These are phyloP conservation scores for Stemphylium lycopersici DNA, from an alignment of 2,329 filamentous ascomycete species.

Conservation along the genomic window DNA sequence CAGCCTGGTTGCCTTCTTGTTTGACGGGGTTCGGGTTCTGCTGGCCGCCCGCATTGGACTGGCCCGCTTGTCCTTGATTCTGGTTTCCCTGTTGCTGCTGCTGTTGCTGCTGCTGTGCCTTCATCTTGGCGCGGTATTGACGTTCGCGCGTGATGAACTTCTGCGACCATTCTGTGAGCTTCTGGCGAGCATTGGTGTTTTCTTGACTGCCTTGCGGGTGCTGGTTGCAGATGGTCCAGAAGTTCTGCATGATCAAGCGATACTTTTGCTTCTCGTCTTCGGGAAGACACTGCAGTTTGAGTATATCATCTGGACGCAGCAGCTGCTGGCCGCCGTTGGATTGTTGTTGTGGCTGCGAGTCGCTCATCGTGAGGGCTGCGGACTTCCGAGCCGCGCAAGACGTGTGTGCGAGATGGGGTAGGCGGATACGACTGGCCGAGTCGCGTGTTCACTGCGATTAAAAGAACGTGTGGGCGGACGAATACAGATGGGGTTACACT, in stretches of 20 bases:
- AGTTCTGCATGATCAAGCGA: conserved; percentile 58
- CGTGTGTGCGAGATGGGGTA: not conserved
- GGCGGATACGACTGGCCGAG: not conserved
- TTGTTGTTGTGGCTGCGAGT: conserved; percentile 41
- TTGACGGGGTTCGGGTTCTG: conserved; percentile 37
- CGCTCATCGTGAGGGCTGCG: conserved; percentile 39
- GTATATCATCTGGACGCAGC: conserved; percentile 44
- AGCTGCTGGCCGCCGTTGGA: conserved; percentile 32
- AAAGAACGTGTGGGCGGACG: not conserved
- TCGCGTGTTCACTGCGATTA: conserved; percentile 2
- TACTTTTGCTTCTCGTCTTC: conserved; percentile 63
- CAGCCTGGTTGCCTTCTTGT: conserved; percentile 25
- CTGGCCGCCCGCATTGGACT: conserved; percentile 36
- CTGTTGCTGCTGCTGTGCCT: conserved; percentile 27
- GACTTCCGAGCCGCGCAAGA: conserved; percentile 18
- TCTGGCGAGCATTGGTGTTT: conserved; percentile 57
- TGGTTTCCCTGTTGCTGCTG: conserved; percentile 26
- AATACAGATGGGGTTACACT: not conserved
- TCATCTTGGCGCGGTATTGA: conserved; percentile 51
- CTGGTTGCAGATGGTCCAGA: conserved; percentile 61
- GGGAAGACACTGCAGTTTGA: conserved; percentile 50
- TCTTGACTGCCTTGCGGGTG: conserved; percentile 57
- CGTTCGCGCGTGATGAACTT: conserved; percentile 58
- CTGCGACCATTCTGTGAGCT: conserved; percentile 58
- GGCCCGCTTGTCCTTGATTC: conserved; percentile 28